phyloP scores from a whole-genome alignment of 192 early-diverging fungal species.

The Umbelopsis sp. region DNA sequence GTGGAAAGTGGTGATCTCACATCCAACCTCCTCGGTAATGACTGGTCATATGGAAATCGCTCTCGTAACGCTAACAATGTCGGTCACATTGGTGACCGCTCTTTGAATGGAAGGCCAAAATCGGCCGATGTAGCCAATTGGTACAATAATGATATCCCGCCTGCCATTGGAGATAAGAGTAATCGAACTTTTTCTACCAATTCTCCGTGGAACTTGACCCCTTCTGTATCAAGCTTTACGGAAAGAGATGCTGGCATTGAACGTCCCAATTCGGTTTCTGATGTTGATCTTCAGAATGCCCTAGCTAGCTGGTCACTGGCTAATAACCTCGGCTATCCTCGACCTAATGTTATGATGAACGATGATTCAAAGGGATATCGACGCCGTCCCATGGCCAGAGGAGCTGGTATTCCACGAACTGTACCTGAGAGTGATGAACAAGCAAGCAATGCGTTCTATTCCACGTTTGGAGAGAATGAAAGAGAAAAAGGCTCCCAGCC shows the following conservation, averaged over 20 bases:
- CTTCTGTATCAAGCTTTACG: constrained; percentile 22
- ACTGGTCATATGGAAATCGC: constrained; percentile 17
- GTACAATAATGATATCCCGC: constrained; percentile 20
- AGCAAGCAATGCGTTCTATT: neutral
- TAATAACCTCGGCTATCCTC: constrained; percentile 5
- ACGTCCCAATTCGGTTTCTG: constrained; percentile 16
- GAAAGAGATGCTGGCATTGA: constrained; percentile 19
- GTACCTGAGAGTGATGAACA: constrained; percentile 29
- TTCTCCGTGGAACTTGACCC: constrained; percentile 19
- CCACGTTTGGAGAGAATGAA: constrained; percentile 15
- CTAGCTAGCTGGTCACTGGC: constrained; percentile 20
- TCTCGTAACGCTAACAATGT: constrained; percentile 3
- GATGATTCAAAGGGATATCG: constrained; percentile 25
- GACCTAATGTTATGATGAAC: constrained; percentile 9
- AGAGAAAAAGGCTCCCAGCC: neutral
- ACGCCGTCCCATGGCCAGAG: constrained; percentile 16
- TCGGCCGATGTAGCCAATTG: constrained; percentile 42
- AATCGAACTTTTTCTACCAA: constrained; percentile 9
- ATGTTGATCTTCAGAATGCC: constrained; percentile 20
- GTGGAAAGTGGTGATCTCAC: constrained; percentile 11
- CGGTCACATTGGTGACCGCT: constrained; percentile 31
- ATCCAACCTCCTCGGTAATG: constrained; percentile 21
- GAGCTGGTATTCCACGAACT: constrained; percentile 21
- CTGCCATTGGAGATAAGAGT: constrained; percentile 13
- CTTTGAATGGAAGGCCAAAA: constrained; percentile 29